Conservation (phyloP, 2,329 filamentous ascomycete genomes). For the Aspergillus alliaceus region DNA sequence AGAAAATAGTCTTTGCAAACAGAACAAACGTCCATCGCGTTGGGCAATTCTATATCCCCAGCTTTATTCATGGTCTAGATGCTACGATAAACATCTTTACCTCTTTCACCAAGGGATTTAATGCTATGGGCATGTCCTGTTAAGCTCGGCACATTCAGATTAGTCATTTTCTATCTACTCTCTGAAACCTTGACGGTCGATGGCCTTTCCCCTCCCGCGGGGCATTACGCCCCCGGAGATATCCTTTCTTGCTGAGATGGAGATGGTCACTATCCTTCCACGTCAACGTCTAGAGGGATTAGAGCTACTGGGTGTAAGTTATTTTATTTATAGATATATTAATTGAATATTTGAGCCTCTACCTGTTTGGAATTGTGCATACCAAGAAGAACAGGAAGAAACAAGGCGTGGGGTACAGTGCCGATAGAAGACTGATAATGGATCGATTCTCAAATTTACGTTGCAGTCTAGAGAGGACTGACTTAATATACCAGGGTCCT, state of each 20-base stretch:
- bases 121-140: background rate
- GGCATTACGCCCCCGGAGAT: conserved; percentile 83
- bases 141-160: background rate
- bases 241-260: conserved; percentile 96
- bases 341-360: background rate
- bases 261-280: conserved; percentile 87
- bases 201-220: conserved; percentile 63
- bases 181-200: conserved; percentile 28
- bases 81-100: background rate
- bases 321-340: background rate
- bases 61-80: background rate
- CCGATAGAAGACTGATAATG: background rate
- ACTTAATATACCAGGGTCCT: conserved; percentile 61
- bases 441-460: background rate
- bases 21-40: conserved; percentile 28
- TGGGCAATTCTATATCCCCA: conserved; percentile 7
- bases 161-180: conserved; percentile 4
- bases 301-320: conserved; percentile 77
- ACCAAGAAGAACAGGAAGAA: background rate
- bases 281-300: conserved; percentile 86
- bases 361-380: background rate
- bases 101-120: background rate
- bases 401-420: background rate
- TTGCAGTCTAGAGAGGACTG: background rate
- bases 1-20: conserved; percentile 28